Evolutionary conservation across 2,329 filamentous ascomycete genomes (phyloP).

Genomic region (Phyllosticta paracitricarpa): DNA sequence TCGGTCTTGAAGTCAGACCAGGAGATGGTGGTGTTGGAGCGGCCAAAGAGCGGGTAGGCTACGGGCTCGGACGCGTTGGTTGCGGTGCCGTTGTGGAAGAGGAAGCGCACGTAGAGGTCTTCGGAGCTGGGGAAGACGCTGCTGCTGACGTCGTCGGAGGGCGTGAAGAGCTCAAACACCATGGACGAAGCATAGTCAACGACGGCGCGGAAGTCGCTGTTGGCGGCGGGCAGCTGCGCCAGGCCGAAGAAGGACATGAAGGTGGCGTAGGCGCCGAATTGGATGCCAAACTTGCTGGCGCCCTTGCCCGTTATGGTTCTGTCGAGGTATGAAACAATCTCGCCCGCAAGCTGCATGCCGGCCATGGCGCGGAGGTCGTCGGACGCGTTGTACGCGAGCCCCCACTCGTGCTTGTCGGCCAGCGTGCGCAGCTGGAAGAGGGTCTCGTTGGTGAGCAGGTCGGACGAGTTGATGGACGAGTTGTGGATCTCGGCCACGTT

Average conservation of each 20-base stretch:
- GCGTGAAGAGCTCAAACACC: slow-evolving; percentile 61
- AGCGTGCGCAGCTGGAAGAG: slow-evolving; percentile 59
- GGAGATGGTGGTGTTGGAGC: slow-evolving; percentile 43
- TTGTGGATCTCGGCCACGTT: slow-evolving; percentile 57
- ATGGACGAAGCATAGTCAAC: slow-evolving; percentile 79
- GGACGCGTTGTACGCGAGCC: slow-evolving; percentile 66
- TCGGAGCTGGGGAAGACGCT: slow-evolving; percentile 34
- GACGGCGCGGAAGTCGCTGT: slow-evolving; percentile 60
- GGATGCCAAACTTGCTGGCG: slow-evolving; percentile 38
- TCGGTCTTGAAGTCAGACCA: slow-evolving; percentile 58
- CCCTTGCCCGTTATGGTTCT: slow-evolving; percentile 28
- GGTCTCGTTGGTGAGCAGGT: slow-evolving; percentile 49
- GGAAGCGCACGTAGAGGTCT: slow-evolving; percentile 50
- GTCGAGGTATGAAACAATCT: slow-evolving; percentile 37
- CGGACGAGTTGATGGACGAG: slow-evolving; percentile 45
- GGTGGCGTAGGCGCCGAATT: slow-evolving; percentile 53
- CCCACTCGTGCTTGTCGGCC: slow-evolving; percentile 72
- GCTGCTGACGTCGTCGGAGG: slow-evolving; percentile 25
- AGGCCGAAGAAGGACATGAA: slow-evolving; percentile 55
- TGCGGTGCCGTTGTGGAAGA: slow-evolving; percentile 54
- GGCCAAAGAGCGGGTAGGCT: slow-evolving; percentile 53
- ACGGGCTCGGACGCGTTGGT: slow-evolving; percentile 34
- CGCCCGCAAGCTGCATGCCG: slow-evolving; percentile 39
- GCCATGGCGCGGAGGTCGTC: slow-evolving; percentile 36
- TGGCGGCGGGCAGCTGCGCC: slow-evolving; percentile 39